Percentiles rank a stretch among this genome's conserved stretches.
phyloP scores from a whole-genome alignment of 805 yeast species.

The Tetrapisispora namnaoensis region DNA sequence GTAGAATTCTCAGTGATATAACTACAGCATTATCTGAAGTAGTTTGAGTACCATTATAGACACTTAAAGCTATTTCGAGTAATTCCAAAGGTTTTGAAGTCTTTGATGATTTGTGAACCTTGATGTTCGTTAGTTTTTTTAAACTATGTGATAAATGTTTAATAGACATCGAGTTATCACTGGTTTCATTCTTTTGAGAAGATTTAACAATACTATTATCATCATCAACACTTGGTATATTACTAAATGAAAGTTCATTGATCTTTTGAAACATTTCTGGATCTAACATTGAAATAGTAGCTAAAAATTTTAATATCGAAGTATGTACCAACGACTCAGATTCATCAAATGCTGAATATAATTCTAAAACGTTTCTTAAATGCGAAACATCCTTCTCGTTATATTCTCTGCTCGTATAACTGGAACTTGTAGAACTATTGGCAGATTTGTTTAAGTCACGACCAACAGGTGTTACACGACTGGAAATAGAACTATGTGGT shows the following conservation, averaged over 20 bases:
- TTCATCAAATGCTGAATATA: slow-evolving; percentile 19
- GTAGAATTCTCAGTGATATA: slow-evolving; percentile 17
- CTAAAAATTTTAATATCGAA: slow-evolving; percentile 19
- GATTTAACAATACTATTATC: not conserved
- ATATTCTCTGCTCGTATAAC: not conserved
- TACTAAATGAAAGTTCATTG: slow-evolving; percentile 16
- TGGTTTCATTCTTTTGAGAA: slow-evolving; percentile 5
- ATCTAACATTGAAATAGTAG: slow-evolving; percentile 20
- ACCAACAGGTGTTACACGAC: not conserved
- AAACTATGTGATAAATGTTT: slow-evolving; percentile 19
- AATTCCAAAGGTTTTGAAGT: slow-evolving; percentile 16
- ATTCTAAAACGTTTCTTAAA: slow-evolving; percentile 16
- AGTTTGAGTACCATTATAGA: slow-evolving; percentile 18
- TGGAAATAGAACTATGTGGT: not conserved
- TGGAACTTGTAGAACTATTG: not conserved
- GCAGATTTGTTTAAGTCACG: not conserved
- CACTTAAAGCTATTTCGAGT: slow-evolving; percentile 12
- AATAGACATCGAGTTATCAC: slow-evolving; percentile 6
- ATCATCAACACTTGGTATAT: slow-evolving; percentile 6
- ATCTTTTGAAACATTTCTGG: slow-evolving; percentile 18
- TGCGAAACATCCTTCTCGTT: not conserved
- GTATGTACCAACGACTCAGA: slow-evolving; percentile 23
- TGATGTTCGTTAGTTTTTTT: slow-evolving; percentile 16
- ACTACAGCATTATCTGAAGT: slow-evolving; percentile 19
- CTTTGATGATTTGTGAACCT: slow-evolving; percentile 9